Conservation (phyloP, 2,329 filamentous ascomycete genomes). For the Penicillium sp. region DNA sequence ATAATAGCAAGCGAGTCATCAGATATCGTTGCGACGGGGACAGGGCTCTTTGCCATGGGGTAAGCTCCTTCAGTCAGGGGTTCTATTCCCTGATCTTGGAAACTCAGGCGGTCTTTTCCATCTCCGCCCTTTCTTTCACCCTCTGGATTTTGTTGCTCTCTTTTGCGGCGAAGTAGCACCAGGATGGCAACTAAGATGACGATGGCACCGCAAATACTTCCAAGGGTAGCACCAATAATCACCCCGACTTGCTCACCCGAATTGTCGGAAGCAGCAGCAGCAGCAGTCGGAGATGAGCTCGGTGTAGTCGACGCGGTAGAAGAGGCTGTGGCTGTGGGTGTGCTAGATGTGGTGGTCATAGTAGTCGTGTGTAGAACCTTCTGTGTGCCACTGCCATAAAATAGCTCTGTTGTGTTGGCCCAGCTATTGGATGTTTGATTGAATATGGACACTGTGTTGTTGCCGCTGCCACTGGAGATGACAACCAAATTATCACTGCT, state of each 20-base stretch:
- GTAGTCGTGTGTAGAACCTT: slow-evolving; percentile 10
- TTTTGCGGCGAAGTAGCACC: slow-evolving; percentile 55
- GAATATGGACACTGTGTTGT: slow-evolving; percentile 74
- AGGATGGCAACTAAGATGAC: slow-evolving; percentile 71
- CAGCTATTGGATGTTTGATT: slow-evolving; percentile 73
- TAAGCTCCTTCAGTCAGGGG: slow-evolving; percentile 43
- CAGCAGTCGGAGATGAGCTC: slow-evolving; percentile 34
- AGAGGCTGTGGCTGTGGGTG: slow-evolving; percentile 31
- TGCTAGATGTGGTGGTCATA: slow-evolving; percentile 26
- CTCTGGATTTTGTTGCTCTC: slow-evolving; percentile 52
- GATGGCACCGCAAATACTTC: slow-evolving; percentile 74
- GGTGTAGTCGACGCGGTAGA: slow-evolving; percentile 26
- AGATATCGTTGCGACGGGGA: slow-evolving; percentile 34
- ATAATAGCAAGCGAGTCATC: slow-evolving; percentile 43
- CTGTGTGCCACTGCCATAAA: slow-evolving; percentile 42
- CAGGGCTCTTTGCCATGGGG: slow-evolving; percentile 47
- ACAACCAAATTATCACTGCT: slow-evolving; percentile 67
- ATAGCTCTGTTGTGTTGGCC: slow-evolving; percentile 68
- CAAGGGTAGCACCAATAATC: slow-evolving; percentile 79
- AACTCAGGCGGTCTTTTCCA: slow-evolving; percentile 57
- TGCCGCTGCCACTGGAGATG: slow-evolving; percentile 70
- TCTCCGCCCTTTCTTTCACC: slow-evolving; percentile 50
- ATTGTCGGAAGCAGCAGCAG: slow-evolving; percentile 33
- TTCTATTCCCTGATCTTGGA: slow-evolving; percentile 47
- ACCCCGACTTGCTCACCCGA: slow-evolving; percentile 43